These are phyloP conservation scores for Pseudomassariella vexata DNA, from an alignment of 2,329 filamentous ascomycete genomes.

Conservation along the genomic window DNA sequence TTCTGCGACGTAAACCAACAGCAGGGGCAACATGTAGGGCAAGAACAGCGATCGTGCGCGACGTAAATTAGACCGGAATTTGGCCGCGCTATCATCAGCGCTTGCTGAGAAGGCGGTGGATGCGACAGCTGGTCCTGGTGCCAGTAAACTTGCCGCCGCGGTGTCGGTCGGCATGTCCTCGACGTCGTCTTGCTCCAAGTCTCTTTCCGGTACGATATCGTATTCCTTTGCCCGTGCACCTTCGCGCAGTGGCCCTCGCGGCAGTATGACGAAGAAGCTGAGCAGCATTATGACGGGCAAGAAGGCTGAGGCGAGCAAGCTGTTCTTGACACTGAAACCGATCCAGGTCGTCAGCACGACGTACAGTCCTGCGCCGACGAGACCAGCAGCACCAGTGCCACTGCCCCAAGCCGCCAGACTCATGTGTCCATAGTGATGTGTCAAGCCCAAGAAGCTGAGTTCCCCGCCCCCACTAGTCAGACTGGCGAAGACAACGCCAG, in stretches of 20 bases:
- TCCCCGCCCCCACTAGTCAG: constrained; percentile 83
- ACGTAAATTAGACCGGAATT: constrained; percentile 48
- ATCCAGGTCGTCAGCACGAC: constrained; percentile 78
- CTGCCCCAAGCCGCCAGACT: constrained; percentile 89
- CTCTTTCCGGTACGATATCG: constrained; percentile 40
- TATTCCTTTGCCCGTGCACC: constrained; percentile 44
- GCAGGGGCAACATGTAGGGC: constrained; percentile 79
- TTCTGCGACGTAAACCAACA: constrained; percentile 91
- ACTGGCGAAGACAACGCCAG: constrained; percentile 79
- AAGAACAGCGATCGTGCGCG: constrained; percentile 67
- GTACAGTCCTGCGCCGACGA: constrained; percentile 84
- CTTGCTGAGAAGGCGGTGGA: constrained; percentile 32
- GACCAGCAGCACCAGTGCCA: constrained; percentile 82
- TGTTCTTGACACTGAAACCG: constrained; percentile 66
- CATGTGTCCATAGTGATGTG: constrained; percentile 86
- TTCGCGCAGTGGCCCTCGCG: constrained; percentile 56
- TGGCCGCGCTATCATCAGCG: constrained; percentile 21
- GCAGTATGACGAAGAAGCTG: constrained; percentile 80
- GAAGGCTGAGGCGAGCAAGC: constrained; percentile 70
- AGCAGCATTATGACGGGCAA: constrained; percentile 77
- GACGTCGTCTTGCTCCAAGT: constrained; percentile 33
- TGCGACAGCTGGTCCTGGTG: constrained; percentile 33
- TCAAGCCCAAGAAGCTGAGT: constrained; percentile 83
- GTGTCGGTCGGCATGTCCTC: constrained; percentile 29
- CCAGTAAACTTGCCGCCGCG: constrained; percentile 43